Base-by-base conservation (phyloP, 2,329 filamentous ascomycete genomes). In the Fusarium cicatricum region DNA sequence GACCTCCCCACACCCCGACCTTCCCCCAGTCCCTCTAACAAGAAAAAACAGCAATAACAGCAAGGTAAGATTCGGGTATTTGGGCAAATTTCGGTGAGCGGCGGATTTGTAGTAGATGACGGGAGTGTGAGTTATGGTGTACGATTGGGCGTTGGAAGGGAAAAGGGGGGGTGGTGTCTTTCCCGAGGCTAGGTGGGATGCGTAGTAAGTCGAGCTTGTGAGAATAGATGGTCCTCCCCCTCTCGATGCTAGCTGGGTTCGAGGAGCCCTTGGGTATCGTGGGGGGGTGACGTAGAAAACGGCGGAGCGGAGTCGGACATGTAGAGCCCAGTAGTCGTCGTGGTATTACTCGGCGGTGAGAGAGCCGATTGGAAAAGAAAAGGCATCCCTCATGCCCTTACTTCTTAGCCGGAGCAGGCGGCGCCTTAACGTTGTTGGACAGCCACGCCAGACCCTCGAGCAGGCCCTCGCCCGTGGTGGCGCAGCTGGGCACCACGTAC, bases 401-500 rank as follows among this genome's bases (percentile, higher is more conserved):
- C 74, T 83, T 85, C 79, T 85, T 85, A 52, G 75, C 77, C 23
- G 82, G 82, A 16, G 79, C 73, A 19, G 81, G 78, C 37, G 83
- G 82, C 7, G 83, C 78, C 79, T 93, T 93, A 78, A 93, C 88
- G 72, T 92, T 93, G 78, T 91, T 91, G 64, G 89, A 92, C 64
- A 94, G 82, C 90, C 90, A 93, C 49, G 87, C 89, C 72, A 95
- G 79, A 65, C 91, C 91, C 77, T 94, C 90, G 65, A 92, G 84
- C 55, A 95, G 82, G 69, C 91, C 90, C 72, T 92, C 90, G 55
- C 90, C 90, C 15, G 89, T 90, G 26, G 89, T 93, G 48, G 91
- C 91, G 72, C 90, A 91, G 76, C 89, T 92, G 45, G 91, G 90
- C 70, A 91, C 89, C 58, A 94, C 90, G 74, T 90, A 92, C 90